Evolutionary conservation across 805 yeast species (phyloP), one percentile per base, ranked within the genome.

Genomic region (Saturnispora dispora): DNA sequence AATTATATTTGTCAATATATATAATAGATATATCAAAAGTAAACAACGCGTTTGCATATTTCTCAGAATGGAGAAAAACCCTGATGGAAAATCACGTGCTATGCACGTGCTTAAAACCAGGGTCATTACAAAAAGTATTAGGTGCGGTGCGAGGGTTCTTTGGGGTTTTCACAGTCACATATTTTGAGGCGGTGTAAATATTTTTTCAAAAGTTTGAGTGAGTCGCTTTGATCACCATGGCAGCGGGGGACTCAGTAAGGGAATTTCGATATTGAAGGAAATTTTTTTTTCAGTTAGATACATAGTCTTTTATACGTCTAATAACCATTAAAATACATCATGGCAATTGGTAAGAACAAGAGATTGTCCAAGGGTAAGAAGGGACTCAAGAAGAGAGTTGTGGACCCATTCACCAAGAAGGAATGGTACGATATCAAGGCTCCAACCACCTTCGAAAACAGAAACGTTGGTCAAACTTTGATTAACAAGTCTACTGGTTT

Each of bases 361-460:
- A 86, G 91, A 81, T 81, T 85, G 69, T 79, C 83, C 73, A 78
- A 78, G 73, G 91, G 93, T 71, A 85, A 85, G 88, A 91, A 91
- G 79, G 97, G 98, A 71, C 79, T 88, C 76, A 91, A 91, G 95
- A 93, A 91, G 95, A 91, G 85, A 85, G 93, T 87, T 72, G 95
- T 89, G 65, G 99, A 91, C 82, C 98, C 98, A 72, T 91, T 91
- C 93, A 81, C 96, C 84, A 89, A 90, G 78, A 91, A 91, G 80
- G 98, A 90, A 69, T 91, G 98, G 98, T 90, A 79, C 76, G 95
- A 87, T 76, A 88, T 90, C 78, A 89, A 90, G 81, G 98, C 98
- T 63, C 98, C 98, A 71, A 84, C 97, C 68, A 89, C 96, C 67
- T 91, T 90, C 70, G 97, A 90, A 78, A 88, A 88, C 86, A 90